phyloP scores from a whole-genome alignment of 805 yeast species.

The Schizosaccharomyces japonicus region DNA sequence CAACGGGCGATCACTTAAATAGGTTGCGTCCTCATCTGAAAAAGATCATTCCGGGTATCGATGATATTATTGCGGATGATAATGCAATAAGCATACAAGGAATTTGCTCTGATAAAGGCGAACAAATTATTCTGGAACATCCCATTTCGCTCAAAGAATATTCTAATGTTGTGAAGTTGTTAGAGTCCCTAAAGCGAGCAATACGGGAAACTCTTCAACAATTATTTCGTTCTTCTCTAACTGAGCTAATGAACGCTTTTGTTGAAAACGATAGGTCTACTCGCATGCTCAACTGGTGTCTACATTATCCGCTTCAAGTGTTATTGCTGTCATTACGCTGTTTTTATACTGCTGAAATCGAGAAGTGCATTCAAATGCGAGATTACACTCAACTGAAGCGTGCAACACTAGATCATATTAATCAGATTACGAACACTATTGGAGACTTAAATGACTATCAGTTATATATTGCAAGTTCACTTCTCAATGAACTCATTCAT shows the following conservation, averaged over 20 bases:
- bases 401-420: too few relatives aligned
- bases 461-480: too few relatives aligned
- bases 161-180: neutral
- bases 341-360: neutral
- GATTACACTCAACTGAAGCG: too few relatives aligned
- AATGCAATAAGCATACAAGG: neutral
- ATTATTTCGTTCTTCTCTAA: neutral
- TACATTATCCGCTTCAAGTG: neutral
- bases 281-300: neutral
- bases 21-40: neutral
- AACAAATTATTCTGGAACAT: neutral
- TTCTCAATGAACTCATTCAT: too few relatives aligned
- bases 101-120: neutral
- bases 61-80: neutral
- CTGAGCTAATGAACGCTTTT: neutral
- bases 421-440: too few relatives aligned
- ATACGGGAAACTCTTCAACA: neutral
- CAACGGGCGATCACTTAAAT: constrained; percentile 19
- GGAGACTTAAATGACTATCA: too few relatives aligned
- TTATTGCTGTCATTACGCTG: neutral
- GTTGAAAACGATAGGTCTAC: neutral
- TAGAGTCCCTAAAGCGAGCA: neutral
- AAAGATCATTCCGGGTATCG: neutral
- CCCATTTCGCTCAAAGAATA: neutral
- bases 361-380: neutral